phyloP scores from a whole-genome alignment of 495 filamentous ascomycete genomes.

The Darksidea phi region DNA sequence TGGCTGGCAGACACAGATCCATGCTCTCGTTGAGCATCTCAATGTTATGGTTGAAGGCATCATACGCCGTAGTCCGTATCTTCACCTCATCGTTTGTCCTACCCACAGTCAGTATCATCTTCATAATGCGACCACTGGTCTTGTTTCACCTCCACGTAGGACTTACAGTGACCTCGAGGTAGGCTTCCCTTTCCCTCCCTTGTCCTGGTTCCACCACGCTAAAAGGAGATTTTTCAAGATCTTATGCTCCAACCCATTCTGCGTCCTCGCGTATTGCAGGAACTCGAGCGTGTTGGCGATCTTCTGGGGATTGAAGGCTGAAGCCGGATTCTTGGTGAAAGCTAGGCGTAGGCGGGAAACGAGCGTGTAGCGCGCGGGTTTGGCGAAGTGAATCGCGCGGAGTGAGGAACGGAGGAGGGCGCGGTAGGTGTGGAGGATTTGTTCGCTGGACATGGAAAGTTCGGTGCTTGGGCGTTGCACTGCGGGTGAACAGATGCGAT shows the following conservation, averaged over 20 bases:
- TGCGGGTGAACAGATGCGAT: no score
- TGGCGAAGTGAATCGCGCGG: slow-evolving; percentile 75
- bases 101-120: background rate
- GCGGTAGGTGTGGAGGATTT: slow-evolving; percentile 75
- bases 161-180: slow-evolving; percentile 3
- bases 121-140: background rate
- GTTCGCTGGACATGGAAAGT: slow-evolving; percentile 39
- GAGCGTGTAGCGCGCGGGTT: slow-evolving; percentile 68
- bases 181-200: slow-evolving; percentile 4
- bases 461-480: no score
- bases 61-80: slow-evolving; percentile 35
- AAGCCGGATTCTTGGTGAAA: slow-evolving; percentile 60
- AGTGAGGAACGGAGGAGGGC: slow-evolving; percentile 70
- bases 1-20: slow-evolving; percentile 41
- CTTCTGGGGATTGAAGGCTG: slow-evolving; percentile 57
- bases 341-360: slow-evolving; percentile 63
- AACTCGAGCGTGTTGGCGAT: slow-evolving; percentile 77
- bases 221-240: slow-evolving; percentile 74
- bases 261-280: slow-evolving; percentile 63
- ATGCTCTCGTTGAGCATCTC: slow-evolving; percentile 45
- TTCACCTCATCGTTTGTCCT: slow-evolving; percentile 16
- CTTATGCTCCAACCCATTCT: slow-evolving; percentile 72
- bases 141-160: no score
- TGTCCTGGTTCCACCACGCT: slow-evolving; percentile 53
- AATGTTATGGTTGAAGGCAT: slow-evolving; percentile 42